phyloP scores from a whole-genome alignment of 2,329 filamentous ascomycete species.

The Colletotrichum sp. region DNA sequence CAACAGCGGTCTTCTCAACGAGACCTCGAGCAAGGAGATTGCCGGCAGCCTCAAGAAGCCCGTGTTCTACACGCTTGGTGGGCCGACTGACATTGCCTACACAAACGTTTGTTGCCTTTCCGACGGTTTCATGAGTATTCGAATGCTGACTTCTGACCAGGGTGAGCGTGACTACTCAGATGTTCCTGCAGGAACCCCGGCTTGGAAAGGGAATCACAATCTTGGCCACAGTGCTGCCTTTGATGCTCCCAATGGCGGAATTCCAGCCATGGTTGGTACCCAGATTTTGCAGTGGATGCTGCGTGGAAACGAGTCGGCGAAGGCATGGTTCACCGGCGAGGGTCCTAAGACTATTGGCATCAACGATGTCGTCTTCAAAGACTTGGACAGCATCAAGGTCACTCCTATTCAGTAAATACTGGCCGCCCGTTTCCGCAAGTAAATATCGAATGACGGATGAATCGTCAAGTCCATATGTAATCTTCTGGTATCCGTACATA shows the following conservation, averaged over 20 bases:
- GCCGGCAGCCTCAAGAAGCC: neutral
- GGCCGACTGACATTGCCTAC: neutral
- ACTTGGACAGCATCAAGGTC: neutral
- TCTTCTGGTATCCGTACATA: neutral
- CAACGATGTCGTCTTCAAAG: neutral
- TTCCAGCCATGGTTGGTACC: neutral
- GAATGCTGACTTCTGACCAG: neutral
- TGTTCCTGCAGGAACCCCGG: neutral
- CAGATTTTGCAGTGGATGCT: constrained; percentile 1
- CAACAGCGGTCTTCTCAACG: neutral
- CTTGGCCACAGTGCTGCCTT: constrained; percentile 9
- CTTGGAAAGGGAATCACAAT: constrained; percentile 1
- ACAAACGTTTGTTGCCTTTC: neutral
- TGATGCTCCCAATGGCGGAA: neutral
- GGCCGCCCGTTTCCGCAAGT: fast-evolving
- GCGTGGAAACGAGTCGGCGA: neutral
- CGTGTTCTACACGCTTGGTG: neutral
- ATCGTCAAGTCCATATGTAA: neutral
- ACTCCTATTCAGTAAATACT: neutral
- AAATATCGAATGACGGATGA: neutral
- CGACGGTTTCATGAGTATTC: fast-evolving
- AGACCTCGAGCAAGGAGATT: neutral
- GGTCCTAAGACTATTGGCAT: neutral
- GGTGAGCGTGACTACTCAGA: constrained; percentile 3
- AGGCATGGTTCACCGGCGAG: neutral